These are phyloP conservation scores for Flaveria bidentis DNA, from an alignment of 129 eudicot genomes.

Conservation along the genomic window DNA sequence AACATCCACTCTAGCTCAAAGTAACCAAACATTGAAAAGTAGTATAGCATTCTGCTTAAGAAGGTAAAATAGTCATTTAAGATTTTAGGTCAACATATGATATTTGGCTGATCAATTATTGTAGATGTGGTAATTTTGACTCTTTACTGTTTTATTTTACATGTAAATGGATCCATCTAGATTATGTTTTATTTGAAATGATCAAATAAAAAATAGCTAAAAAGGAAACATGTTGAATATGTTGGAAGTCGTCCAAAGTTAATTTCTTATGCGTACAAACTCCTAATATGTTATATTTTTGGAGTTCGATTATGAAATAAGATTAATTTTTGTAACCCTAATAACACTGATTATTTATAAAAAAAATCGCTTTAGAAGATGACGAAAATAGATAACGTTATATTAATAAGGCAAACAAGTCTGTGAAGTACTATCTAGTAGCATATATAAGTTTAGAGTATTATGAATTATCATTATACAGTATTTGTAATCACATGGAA, in stretches of 20 bases:
- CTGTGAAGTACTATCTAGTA: neutral
- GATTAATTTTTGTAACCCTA: neutral
- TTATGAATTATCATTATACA: neutral
- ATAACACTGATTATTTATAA: neutral
- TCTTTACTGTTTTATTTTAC: neutral
- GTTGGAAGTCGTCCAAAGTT: conserved; percentile 2
- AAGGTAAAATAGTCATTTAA: conserved; percentile 5
- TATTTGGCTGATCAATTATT: neutral
- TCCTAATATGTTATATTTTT: neutral
- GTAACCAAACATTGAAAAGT: conserved; percentile 71
- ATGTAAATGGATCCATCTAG: neutral
- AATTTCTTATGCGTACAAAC: neutral
- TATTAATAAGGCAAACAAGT: neutral
- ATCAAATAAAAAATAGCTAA: neutral
- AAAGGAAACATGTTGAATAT: neutral
- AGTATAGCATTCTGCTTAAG: conserved; percentile 75
- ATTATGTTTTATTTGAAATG: neutral
- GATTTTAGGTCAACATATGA: neutral
- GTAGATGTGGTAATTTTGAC: neutral
- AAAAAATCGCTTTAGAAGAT: neutral
- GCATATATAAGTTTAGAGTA: neutral
- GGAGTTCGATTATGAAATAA: neutral
- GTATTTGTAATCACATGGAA: neutral
- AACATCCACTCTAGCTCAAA: conserved; percentile 61
- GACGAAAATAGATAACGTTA: neutral